Percentiles rank a stretch among this genome's conserved stretches.
phyloP scores from a whole-genome alignment of 345 rosid genomes.

The Salix koriyanagi region DNA sequence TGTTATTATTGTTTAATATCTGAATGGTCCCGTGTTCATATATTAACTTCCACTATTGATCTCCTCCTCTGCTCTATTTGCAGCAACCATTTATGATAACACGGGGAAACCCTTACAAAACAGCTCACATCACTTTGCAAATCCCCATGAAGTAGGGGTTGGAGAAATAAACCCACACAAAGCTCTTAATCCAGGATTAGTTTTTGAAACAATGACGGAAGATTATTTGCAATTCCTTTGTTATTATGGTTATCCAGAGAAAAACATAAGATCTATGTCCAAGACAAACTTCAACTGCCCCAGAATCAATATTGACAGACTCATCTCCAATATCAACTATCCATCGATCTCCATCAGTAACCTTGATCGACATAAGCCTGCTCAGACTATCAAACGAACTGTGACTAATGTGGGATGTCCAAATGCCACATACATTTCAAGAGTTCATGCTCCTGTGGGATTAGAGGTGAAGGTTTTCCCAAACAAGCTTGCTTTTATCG shows the following conservation, averaged over 20 bases:
- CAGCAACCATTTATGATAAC: conserved; percentile 56
- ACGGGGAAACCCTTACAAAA: conserved; percentile 40
- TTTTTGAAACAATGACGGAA: conserved; percentile 48
- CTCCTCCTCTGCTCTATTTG: not conserved
- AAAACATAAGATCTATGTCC: conserved; percentile 44
- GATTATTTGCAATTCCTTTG: conserved; percentile 63
- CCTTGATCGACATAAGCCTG: conserved; percentile 27
- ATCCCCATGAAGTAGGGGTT: conserved; percentile 60
- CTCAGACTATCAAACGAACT: conserved; percentile 34
- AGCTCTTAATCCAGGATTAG: conserved; percentile 72
- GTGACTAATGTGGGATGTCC: conserved; percentile 57
- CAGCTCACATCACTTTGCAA: conserved; percentile 41
- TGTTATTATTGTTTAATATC: no score
- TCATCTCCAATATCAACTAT: conserved; percentile 61
- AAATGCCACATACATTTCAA: conserved; percentile 46
- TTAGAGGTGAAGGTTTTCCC: conserved; percentile 54
- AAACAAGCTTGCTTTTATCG: conserved; percentile 33
- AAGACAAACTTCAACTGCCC: conserved; percentile 52
- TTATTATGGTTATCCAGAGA: conserved; percentile 50
- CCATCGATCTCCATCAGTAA: conserved; percentile 68
- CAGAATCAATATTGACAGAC: conserved; percentile 14
- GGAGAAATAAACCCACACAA: conserved; percentile 59
- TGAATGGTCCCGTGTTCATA: no score
- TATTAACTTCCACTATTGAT: no score
- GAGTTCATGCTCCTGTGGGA: conserved; percentile 46